Percentiles rank a stretch among this genome's conserved stretches.
Evolutionary conservation across 352 stramenopile genomes (phyloP).

Genomic region (Phytopythium oedochilum): DNA sequence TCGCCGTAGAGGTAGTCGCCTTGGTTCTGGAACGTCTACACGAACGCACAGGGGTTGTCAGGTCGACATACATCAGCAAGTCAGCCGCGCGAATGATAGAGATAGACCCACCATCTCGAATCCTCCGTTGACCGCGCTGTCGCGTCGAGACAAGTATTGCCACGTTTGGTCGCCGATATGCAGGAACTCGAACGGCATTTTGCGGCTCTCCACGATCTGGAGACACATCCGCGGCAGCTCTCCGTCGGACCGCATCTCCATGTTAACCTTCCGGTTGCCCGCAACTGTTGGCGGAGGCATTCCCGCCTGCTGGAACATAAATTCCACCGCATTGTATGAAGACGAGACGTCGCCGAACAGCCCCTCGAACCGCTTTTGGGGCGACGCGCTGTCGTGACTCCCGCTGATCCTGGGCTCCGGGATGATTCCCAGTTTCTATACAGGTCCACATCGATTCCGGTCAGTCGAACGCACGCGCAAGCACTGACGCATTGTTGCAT

Average conservation of each 20-base stretch:
- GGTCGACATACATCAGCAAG: too few relatives aligned
- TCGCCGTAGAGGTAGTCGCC: constrained; percentile 45
- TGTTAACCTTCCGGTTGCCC: constrained; percentile 33
- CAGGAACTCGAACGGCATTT: constrained; percentile 25
- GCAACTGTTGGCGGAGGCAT: constrained; percentile 13
- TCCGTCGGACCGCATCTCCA: constrained; percentile 35
- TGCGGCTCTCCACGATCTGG: constrained; percentile 34
- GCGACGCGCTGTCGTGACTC: neutral
- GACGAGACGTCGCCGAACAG: constrained; percentile 34
- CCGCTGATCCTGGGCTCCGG: neutral
- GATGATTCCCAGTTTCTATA: constrained; percentile 19
- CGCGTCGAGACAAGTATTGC: constrained; percentile 20
- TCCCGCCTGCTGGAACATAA: constrained; percentile 23
- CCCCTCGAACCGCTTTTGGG: constrained; percentile 27
- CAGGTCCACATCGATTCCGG: neutral
- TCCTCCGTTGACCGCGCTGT: constrained; percentile 10
- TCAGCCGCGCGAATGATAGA: too few relatives aligned
- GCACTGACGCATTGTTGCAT: neutral
- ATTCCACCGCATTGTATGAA: constrained; percentile 22
- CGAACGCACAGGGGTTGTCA: neutral
- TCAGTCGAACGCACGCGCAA: neutral
- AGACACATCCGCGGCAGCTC: constrained; percentile 31
- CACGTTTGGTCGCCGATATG: constrained; percentile 25
- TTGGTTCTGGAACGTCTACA: constrained; percentile 32
- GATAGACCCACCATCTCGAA: constrained; percentile 40